Conservation (phyloP, 768 basidiomycete genomes). For the Gloeophyllum trabeum region DNA sequence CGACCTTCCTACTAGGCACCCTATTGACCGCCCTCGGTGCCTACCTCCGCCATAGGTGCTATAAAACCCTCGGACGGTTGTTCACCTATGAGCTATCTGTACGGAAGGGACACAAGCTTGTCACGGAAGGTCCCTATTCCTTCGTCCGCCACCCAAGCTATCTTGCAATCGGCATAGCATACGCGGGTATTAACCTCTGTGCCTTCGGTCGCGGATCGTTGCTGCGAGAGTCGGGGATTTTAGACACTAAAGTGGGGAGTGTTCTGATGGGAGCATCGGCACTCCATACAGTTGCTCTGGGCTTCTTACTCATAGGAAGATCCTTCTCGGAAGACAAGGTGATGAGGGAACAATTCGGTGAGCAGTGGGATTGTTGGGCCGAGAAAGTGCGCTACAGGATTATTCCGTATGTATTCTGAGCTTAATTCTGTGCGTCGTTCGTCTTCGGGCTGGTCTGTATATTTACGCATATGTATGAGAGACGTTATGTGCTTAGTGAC, state of each 20-base stretch:
- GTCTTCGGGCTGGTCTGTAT: too few species aligned
- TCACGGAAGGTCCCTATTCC: constrained; percentile 13
- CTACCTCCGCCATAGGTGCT: not conserved
- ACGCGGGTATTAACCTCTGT: constrained; percentile 2
- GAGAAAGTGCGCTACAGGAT: constrained; percentile 6
- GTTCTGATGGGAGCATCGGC: constrained; percentile 1
- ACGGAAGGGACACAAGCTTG: constrained; percentile 2
- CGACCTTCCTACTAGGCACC: not conserved
- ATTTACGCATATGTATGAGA: too few species aligned
- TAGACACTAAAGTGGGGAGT: not conserved
- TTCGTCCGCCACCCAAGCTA: constrained; percentile 15
- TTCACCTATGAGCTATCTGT: not conserved
- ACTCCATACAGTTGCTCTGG: not conserved
- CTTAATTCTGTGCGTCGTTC: too few species aligned
- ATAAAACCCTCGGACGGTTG: not conserved
- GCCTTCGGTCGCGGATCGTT: constrained; percentile 3
- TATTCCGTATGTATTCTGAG: constrained; percentile 8
- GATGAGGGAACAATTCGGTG: constrained; percentile 7
- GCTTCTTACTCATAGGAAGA: constrained; percentile 4
- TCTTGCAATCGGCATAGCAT: constrained; percentile 1
- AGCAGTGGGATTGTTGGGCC: constrained; percentile 9
- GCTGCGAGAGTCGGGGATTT: not conserved
- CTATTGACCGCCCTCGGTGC: not conserved
- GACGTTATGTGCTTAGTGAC: too few species aligned
- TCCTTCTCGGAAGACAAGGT: constrained; percentile 8